Evolutionary conservation across 306 rosid species (phyloP), one percentile per base, ranked within the genome.

Genomic region (Cucurbita moschata): DNA sequence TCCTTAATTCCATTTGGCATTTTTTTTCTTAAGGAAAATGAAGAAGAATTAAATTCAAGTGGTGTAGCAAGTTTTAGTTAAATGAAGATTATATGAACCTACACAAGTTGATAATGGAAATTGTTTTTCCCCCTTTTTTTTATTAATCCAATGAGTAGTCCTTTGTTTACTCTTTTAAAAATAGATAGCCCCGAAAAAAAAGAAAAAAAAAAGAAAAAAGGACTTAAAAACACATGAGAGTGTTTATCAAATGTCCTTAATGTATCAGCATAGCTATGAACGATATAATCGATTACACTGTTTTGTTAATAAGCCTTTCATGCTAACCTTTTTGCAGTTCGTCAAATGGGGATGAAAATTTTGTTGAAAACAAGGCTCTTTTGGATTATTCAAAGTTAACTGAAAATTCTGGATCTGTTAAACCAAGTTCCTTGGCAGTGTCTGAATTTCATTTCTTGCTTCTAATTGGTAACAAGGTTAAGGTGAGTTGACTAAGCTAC

Each of bases 371-470:
- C 88, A 94, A 94, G 87, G 94, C 96, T 71, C 92, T 94, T 76
- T 83, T 94, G 81, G 79, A 76, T 77, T 90, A 87, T 89, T 87
- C 87, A 77, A 94, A 84, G 77, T 76, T 94, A 74, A 85, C 89
- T 18, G 98, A 90, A 44, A 87, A 86, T 80, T 54, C 90, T 76
- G 98, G 92, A 84, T 76, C 67, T 15, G 83, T 82, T 67, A 89
- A 89, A 84, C 97, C 98, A 66, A 87, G 83, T 86, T 94, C 97
- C 46, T 84, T 94, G 87, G 96, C 90, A 23, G 87, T 94, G 76
- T 94, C 98, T 60, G 98, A 94, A 80, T 94, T 90, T 77, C 97
- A 94, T 85, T 94, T 94, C 85, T 82, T 94, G 89, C 84, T 90
- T 81, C 97, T 94, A 74, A 81, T 94, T 42, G 94, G 97, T 82